Evolutionary conservation across 2,329 filamentous ascomycete species (phyloP), one percentile per base, ranked within the genome.

Genomic region (Fusarium verrucosum): DNA sequence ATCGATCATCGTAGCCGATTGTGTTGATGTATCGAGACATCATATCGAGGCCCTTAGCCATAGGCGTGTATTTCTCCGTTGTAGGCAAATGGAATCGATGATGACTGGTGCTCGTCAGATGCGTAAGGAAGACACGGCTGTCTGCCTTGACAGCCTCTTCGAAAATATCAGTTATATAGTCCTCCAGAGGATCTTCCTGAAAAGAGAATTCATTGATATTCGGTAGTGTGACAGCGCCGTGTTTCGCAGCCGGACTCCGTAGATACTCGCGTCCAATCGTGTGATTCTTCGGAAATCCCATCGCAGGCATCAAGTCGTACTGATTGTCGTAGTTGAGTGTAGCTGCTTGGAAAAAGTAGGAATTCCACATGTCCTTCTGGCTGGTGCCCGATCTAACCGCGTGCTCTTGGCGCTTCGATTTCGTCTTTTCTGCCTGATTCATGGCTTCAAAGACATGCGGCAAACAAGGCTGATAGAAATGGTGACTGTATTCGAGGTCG

Each of bases 401-500:
- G n/a, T 47, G 40, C 13, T 32, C 41, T 26, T 41, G 5, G 4
- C 45, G 33, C 33, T 26, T 44, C 2, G 42, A 7, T 10, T 23
- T 41, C 13, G 17, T 22, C 1, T 13, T 25, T 16, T 69, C 67
- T 4, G 74, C 49, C 2, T 58, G 22, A 42, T 77, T 78, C 50
- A 79, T 53, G 14, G 72, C 72, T 9, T 78, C 69, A 7, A 78
- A 65, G n/a, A 78, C 61, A 5, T 78, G 80, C 1, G 80, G 76
- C 44, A 82, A 54, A 40, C 80, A 82, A 0, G 80, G 80, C 37
- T 81, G 78, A 57, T 81, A 81, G 20, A 81, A 70, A 46, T 80
- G 75, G 22, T 80, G 72, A 5, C 73, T 63, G 46, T 75, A 76
- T 55, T 82, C 80, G 17, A 74, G 70, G 30, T 81, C 81, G 52